A percentile compares a stretch with the other conserved stretches of the same genome.
These are phyloP conservation scores for Tylopilus rubrobrunneus DNA, from an alignment of 768 basidiomycete species.

Conservation along the genomic window DNA sequence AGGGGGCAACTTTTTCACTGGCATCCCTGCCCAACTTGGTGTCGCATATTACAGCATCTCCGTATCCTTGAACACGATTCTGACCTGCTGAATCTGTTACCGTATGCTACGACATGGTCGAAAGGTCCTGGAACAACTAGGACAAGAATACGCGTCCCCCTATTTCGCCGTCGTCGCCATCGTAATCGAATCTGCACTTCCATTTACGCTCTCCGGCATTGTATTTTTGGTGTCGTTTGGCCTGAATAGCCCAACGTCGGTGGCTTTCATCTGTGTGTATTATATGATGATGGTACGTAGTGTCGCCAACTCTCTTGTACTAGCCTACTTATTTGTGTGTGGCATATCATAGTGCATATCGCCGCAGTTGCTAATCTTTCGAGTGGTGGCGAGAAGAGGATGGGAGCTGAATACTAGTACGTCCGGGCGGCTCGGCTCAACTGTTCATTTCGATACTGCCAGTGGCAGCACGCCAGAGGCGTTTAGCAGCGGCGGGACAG, in stretches of 20 bases:
- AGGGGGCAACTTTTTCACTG: conserved; percentile 15
- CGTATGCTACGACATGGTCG: conserved; percentile 11
- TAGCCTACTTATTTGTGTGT: no score
- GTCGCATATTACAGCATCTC: conserved; percentile 17
- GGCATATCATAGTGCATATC: conserved; percentile 22
- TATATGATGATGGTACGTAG: conserved; percentile 19
- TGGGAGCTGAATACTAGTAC: conserved; percentile 6
- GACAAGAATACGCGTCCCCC: conserved; percentile 10
- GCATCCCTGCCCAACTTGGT: neutral
- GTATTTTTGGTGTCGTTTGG: conserved; percentile 22
- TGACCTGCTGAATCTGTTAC: conserved; percentile 24
- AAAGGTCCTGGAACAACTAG: conserved; percentile 7
- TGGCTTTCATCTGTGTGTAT: conserved; percentile 10
- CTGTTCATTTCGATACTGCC: conserved; percentile 10
- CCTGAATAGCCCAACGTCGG: conserved; percentile 8
- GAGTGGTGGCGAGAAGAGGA: conserved; percentile 17
- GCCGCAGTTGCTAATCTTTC: conserved; percentile 25
- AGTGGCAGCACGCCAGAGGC: neutral
- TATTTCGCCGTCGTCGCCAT: conserved; percentile 15
- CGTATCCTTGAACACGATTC: conserved; percentile 12
- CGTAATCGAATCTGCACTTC: conserved; percentile 23
- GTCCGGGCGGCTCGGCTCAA: neutral
- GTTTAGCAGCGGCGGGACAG: no score
- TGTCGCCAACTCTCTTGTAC: neutral
- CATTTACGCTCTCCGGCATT: conserved; percentile 21